Evolutionary conservation across 1,284 basidiomycete genomes (phyloP), one percentile per base, ranked within the genome.

Genomic region (Tilletia indica): DNA sequence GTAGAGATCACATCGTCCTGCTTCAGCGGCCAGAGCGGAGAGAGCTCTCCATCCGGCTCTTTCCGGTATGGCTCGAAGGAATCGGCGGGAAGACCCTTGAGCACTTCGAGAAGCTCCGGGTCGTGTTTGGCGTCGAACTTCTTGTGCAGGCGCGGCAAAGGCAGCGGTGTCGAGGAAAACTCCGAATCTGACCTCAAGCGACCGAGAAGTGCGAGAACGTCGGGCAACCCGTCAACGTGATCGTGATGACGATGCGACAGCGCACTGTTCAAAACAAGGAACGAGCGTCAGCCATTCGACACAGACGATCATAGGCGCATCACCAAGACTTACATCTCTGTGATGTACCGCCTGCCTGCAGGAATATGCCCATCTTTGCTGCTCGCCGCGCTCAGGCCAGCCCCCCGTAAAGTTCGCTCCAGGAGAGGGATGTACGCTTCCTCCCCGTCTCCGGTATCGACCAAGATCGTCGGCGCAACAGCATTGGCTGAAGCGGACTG

Each of bases 161-260:
- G 83, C 25, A 78, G 61, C 3, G 58, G n/a, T n/a, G 71, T 72
- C 21, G 71, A 72, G n/a, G 45, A 21, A 42, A 21, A 34, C 16
- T 19, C 31, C 25, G 42, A 31, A 47, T 78, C 71, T 2, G 70
- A 58, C 8, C 83, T 83, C 21, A 83, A 73, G 38, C 86, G 85
- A 25, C 87, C 86, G 1, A 97, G 88, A 63, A 92, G 88, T 0
- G 81, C 80, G 0, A 97, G 88, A 0, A 97, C 90, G 38, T 88
- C 86, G 0, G 89, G 88, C 3, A 97, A 86, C 2, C 94, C 96
- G 5, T 89, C 89, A 70, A 91, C 87, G 78, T 98, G 96, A 84
- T 98, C 96, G 56, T 87, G 86, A 82, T 98, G 96, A 87, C 91
- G 91, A 84, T 98, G 96, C 0, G 94, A 94, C 64, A 98, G 86